Evolutionary conservation across 129 eudicot species (phyloP).

Genomic region (Pseudognaphalium luteoalbum): DNA sequence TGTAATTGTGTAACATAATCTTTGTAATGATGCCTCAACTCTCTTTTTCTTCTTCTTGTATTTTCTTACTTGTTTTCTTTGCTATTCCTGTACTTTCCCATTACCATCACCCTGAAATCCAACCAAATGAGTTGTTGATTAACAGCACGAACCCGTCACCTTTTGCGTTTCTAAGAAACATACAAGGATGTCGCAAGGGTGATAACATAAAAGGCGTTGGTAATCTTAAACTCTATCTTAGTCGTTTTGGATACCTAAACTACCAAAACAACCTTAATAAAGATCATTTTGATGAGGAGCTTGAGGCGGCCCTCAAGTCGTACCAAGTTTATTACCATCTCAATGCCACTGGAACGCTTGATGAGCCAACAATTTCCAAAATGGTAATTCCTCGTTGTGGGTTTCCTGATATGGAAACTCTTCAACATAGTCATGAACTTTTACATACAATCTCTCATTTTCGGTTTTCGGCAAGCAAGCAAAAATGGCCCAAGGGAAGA

Average conservation of each 20-base stretch:
- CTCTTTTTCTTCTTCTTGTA: constrained; percentile 12
- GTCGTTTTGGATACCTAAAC: constrained; percentile 38
- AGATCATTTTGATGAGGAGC: constrained; percentile 37
- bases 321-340: constrained; percentile 43
- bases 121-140: constrained; percentile 1
- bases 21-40: constrained; percentile 17
- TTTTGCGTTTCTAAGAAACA: constrained; percentile 27
- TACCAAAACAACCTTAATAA: constrained; percentile 22
- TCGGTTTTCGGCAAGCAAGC: constrained; percentile 16
- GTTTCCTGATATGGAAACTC: constrained; percentile 33
- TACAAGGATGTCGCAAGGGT: constrained; percentile 37
- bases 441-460: constrained; percentile 33
- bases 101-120: constrained; percentile 9
- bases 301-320: constrained; percentile 34
- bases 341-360: constrained; percentile 34
- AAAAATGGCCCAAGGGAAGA: constrained; percentile 29
- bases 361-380: constrained; percentile 25
- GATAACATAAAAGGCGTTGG: constrained; percentile 23
- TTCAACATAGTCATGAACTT: background rate
- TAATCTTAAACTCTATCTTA: constrained; percentile 31
- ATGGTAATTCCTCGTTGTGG: constrained; percentile 45
- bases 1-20: background rate
- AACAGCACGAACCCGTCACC: constrained; percentile 19
- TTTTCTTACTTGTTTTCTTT: constrained; percentile 20
- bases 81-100: constrained; percentile 9